Evolutionary conservation across 208 protist genomes (phyloP), one percentile per base, ranked within the genome.

Genomic region (Leishmania gerbilli): DNA sequence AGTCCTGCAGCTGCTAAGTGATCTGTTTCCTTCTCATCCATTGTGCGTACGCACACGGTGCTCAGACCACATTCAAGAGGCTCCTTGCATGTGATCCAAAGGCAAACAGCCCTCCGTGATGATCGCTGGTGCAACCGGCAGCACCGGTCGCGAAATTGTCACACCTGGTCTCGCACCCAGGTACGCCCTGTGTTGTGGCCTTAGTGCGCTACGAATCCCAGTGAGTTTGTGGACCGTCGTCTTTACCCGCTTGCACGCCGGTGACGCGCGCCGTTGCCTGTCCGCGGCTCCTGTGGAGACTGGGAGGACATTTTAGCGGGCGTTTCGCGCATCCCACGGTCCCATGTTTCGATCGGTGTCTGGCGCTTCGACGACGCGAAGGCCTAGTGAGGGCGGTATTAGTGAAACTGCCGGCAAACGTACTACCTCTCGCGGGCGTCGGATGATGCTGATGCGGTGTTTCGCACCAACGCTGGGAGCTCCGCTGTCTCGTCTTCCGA

Each of bases 71-170:
- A 40, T 40, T 40, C 31, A 34, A 15, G 8, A 21, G 15, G 1
- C n/a, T 68, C 15, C 4, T 40, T 40, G 31, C 4, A 87, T 79
- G 81, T 76, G 74, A 0, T 68, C 83, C 2, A 92, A 93, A 64
- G 87, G 84, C 8, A 87, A 85, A 53, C 90, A 89, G 64, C 84
- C 90, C 1, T 93, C 90, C 42, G 87, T 94, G 19, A 88, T 93
- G 37, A 75, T 94, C 40, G 92, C 89, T n/a, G 89, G 90, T 24
- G 90, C 89, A 24, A 95, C 87, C 8, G 88, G 89, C 34, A 92
- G 77, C 71, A 87, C 83, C 13, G 90, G 92, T 1, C 82, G 91
- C 45, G 85, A 95, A 24, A 79, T 94, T 9, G 92, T 95, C 34
- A 17, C 85, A 84, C 1, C 87, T 95, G 19, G 89, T 93, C 11